phyloP scores from a whole-genome alignment of 768 basidiomycete species.

The Kwoniella dejecticola region DNA sequence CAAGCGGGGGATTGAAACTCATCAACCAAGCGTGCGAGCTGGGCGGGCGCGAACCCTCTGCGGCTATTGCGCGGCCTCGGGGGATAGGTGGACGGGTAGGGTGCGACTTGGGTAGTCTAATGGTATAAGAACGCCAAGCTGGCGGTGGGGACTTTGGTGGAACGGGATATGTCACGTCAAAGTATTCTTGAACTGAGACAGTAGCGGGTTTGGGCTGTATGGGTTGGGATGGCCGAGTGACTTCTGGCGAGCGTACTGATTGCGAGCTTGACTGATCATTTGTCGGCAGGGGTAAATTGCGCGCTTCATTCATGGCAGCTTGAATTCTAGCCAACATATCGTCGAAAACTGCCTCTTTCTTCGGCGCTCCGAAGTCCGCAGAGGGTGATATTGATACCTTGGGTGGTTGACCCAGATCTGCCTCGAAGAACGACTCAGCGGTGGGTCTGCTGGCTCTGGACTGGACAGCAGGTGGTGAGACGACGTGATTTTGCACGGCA shows the following conservation, averaged over 20 bases:
- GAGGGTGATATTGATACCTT: not conserved
- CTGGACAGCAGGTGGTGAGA: not conserved
- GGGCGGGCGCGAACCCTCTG: slow-evolving; percentile 21
- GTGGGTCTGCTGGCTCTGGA: slow-evolving; percentile 22
- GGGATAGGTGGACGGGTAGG: slow-evolving; percentile 20
- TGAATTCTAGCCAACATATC: slow-evolving; percentile 53
- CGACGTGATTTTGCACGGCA: not conserved
- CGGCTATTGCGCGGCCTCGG: slow-evolving; percentile 12
- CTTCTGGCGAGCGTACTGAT: not conserved
- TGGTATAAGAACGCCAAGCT: slow-evolving; percentile 54
- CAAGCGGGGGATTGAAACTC: slow-evolving; percentile 50
- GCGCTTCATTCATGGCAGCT: slow-evolving; percentile 50
- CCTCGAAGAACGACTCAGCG: slow-evolving; percentile 32
- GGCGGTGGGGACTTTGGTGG: slow-evolving; percentile 53
- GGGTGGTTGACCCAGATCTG: not conserved
- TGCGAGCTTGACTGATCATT: slow-evolving; percentile 1
- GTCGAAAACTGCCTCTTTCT: slow-evolving; percentile 44
- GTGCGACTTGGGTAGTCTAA: slow-evolving; percentile 44
- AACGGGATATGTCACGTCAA: slow-evolving; percentile 44
- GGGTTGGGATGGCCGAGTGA: slow-evolving; percentile 3
- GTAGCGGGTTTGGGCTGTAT: not conserved
- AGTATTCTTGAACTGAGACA: slow-evolving; percentile 23
- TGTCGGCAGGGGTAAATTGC: slow-evolving; percentile 9
- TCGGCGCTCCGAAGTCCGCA: not conserved
- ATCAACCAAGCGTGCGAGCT: slow-evolving; percentile 36